These are phyloP conservation scores for Oenanthe sinensis DNA, from an alignment of 129 eudicot genomes.

Conservation along the genomic window DNA sequence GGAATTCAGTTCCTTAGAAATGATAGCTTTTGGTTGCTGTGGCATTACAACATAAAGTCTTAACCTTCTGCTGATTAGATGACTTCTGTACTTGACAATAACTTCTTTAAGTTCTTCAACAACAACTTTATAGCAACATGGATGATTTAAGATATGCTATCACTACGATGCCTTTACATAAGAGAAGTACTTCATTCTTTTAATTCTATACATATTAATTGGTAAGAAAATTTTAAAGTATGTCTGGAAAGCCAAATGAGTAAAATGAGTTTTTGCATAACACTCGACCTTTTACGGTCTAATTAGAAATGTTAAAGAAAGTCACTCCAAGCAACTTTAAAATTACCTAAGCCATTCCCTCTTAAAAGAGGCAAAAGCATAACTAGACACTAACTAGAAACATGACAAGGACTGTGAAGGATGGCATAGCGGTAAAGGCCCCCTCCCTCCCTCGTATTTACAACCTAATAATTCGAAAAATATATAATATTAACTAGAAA, in stretches of 20 bases:
- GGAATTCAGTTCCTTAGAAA: neutral
- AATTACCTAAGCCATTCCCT: neutral
- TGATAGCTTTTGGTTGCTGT: neutral
- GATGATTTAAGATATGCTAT: neutral
- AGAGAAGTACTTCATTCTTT: neutral
- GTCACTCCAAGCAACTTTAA: neutral
- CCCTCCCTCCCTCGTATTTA: neutral
- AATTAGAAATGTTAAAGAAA: too few species aligned
- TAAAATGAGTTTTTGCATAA: neutral
- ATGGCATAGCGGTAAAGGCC: neutral
- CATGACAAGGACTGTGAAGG: neutral
- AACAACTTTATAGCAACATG: neutral
- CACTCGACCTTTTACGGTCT: neutral
- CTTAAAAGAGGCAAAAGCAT: neutral
- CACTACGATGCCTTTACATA: neutral
- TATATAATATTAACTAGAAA: neutral
- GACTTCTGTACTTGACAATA: neutral
- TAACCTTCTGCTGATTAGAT: neutral
- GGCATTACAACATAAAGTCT: neutral
- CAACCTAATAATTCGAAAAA: too few species aligned
- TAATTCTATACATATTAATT: neutral
- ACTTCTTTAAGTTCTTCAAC: neutral
- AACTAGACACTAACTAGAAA: neutral
- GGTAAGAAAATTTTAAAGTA: neutral
- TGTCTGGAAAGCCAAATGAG: neutral